Percentiles rank a stretch among this genome's conserved stretches.
These are phyloP conservation scores for Rhodotorula sp. DNA, from an alignment of 1,284 basidiomycete genomes.

Conservation along the genomic window DNA sequence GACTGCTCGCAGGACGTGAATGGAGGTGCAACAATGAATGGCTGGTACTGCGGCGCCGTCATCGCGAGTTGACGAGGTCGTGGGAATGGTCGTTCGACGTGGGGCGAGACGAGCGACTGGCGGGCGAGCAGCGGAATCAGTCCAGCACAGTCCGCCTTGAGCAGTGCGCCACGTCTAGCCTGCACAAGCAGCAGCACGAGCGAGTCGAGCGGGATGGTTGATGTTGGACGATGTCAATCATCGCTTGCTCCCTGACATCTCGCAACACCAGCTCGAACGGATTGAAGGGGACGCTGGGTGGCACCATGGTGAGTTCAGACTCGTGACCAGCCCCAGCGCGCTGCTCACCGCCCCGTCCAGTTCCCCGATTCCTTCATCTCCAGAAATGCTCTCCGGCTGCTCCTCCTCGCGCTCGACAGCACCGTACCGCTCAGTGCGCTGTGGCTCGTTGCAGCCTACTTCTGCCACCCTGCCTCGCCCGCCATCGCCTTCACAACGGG, in stretches of 20 bases:
- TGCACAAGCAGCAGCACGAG: not conserved
- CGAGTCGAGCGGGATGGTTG: too few species aligned
- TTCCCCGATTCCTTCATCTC: constrained; percentile 11
- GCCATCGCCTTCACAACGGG: constrained; percentile 12
- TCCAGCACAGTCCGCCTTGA: too few species aligned
- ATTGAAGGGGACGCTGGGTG: not conserved
- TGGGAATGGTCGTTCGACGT: not conserved
- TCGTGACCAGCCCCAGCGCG: not conserved
- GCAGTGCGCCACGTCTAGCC: not conserved
- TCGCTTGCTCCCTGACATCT: not conserved
- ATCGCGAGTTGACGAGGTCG: not conserved
- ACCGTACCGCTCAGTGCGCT: constrained; percentile 1
- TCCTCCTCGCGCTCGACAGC: constrained; percentile 13
- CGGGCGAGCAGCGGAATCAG: not conserved
- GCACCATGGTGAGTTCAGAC: not conserved
- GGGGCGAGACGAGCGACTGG: not conserved
- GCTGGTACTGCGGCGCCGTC: constrained; percentile 10
- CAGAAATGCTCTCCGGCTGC: not conserved
- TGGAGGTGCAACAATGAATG: constrained; percentile 25
- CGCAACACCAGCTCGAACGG: not conserved
- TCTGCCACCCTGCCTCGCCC: constrained; percentile 22
- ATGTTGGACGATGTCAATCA: not conserved
- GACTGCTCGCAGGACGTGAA: constrained; percentile 21
- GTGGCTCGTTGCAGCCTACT: constrained; percentile 7
- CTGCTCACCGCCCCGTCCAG: not conserved